Base-by-base conservation (phyloP, 768 basidiomycete species). In the Podaxis carcinomalis region DNA sequence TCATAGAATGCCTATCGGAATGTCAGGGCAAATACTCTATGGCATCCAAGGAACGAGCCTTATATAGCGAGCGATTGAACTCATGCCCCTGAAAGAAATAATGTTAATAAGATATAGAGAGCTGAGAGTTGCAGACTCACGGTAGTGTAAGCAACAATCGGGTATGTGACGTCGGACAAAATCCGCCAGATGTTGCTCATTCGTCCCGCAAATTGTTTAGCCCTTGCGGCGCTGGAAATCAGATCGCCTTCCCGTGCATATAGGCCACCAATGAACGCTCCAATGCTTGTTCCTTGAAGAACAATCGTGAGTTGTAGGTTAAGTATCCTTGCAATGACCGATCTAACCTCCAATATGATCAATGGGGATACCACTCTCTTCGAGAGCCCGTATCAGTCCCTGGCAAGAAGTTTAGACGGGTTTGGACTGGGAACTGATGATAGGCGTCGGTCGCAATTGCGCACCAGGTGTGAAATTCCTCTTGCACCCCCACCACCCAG, bases 401-500 rank as follows among this genome's bases (percentile, higher is more conserved):
- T 94, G 64, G 13, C 54, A 44, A n/a, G 27, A 4, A 56, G 59
- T 62, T 61, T 57, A 64, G 61, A 9, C 32, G 7, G 2, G 7
- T 32, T 32, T 32, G 32, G 2, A 51, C 42, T 56, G 53, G 28
- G 16, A 28, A 21, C 6, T 16, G 10, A 42, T 3, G 55, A 23
- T 46, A 3, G 59, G 47, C 19, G 19, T 44, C 42, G 9, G 19
- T 23, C 51, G 27, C 9, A 59, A 21, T 28, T 28, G 68, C 71
- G 53, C 65, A 78, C 74, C 54, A 79, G 67, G 72, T 79, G 77
- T 16, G 77, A 74, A 57, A 81, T 77, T 52, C 81, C 97, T 44
- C 97, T 83, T 14, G 95, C 97, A 16, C 97, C 97, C n/a, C 97
- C 97, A 5, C 97, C 97, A 19, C 97, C 97, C 1, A 99, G 82